Base-by-base conservation (phyloP, 352 stramenopile species). In the Phytophthora pluvialis region DNA sequence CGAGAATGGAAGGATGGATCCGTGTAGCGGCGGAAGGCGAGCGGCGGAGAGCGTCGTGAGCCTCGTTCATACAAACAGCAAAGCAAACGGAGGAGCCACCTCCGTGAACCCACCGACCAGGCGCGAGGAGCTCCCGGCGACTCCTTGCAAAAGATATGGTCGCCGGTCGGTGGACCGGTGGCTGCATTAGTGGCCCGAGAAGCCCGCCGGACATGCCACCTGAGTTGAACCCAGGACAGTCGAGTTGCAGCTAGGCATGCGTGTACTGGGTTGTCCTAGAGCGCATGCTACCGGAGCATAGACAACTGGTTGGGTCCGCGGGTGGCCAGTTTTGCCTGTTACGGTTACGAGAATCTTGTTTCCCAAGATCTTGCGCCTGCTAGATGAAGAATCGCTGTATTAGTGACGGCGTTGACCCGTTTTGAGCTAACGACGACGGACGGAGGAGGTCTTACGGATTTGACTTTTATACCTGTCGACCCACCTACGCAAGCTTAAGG, bases 1-100 rank as follows among this genome's bases (percentile, higher is more conserved):
- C n/a, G 54, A 42, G 38, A 70, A 70, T 70, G 61, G 42, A 25
- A n/a, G n/a, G n/a, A n/a, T n/a, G n/a, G 12, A 33, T 13, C 18
- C 15, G 10, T 51, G 15, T 32, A 67, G 25, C 51, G 51, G 60
- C 60, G 60, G 60, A 68, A 42, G 32, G 33, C 12, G 43, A 8
- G 16, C 7, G 8, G 31, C n/a, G n/a, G 7, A 28, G 7, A 26
- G 2, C n/a, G n/a, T n/a, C n/a, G n/a, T n/a, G n/a, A n/a, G n/a
- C 46, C 31, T 16, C n/a, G n/a, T 31, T 31, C 15, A 42, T 18
- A 28, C 12, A 18, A 33, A 21, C 21, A 33, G 11, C 10, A 48
- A 48, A 35, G 12, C 29, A 47, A 38, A 39, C 9, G 36, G 28
- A 54, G 15, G 21, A 43, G 50, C 29, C 12, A 38, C 26, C 38